phyloP scores from a whole-genome alignment of 2,329 filamentous ascomycete species.

The Onygenales sp. region DNA sequence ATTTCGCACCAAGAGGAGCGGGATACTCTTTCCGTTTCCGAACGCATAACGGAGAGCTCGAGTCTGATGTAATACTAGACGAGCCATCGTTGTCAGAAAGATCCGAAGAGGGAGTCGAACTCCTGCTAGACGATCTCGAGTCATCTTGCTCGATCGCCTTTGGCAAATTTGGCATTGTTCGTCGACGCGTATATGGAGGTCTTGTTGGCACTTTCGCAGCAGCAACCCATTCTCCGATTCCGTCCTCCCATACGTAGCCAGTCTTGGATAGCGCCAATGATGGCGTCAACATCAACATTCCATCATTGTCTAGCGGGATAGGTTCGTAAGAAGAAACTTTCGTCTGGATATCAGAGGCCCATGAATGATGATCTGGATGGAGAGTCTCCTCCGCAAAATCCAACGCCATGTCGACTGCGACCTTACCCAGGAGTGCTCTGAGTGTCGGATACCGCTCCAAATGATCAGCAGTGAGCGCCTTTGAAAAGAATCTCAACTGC shows the following conservation, averaged over 20 bases:
- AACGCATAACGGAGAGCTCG: not conserved
- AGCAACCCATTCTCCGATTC: constrained; percentile 49
- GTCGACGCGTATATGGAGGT: not conserved
- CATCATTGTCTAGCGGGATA: constrained; percentile 1
- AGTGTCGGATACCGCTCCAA: constrained; percentile 14
- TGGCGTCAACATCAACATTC: constrained; percentile 9
- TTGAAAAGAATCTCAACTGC: constrained; percentile 15
- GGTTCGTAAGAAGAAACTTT: constrained; percentile 16
- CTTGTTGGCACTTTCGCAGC: constrained; percentile 7
- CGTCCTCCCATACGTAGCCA: constrained; percentile 45
- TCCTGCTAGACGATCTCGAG: not conserved
- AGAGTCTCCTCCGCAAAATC: constrained; percentile 29
- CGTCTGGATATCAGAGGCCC: constrained; percentile 31
- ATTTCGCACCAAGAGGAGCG: not conserved
- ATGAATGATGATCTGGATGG: constrained; percentile 28
- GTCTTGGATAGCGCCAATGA: constrained; percentile 9
- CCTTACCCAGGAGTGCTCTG: constrained; percentile 22
- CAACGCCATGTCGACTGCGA: constrained; percentile 32
- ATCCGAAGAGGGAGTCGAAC: not conserved
- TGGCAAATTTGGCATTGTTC: not conserved
- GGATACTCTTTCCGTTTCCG: constrained; percentile 3
- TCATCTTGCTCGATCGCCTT: not conserved
- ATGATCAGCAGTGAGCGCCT: constrained; percentile 17
- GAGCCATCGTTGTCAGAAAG: not conserved
- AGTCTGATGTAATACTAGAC: constrained; percentile 3